Evolutionary conservation across 805 yeast species (phyloP).

Genomic region (Metschnikowia proteae): DNA sequence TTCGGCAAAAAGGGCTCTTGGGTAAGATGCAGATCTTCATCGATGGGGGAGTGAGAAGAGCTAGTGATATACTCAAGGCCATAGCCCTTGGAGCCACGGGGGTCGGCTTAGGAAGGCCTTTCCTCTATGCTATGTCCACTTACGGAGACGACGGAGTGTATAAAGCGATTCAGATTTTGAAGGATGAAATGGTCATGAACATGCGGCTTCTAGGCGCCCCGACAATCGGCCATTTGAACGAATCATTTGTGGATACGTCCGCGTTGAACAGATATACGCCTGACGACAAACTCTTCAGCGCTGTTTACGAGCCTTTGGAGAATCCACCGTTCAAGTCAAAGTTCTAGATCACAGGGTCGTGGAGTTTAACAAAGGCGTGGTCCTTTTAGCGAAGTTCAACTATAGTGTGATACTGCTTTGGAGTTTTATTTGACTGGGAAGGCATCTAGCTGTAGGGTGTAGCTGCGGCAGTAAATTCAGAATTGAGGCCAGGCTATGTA

Average conservation of each 20-base stretch:
- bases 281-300: conserved; percentile 50
- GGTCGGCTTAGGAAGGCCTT: conserved; percentile 73
- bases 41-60: conserved; percentile 78
- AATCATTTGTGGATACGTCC: conserved; percentile 54
- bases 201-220: conserved; percentile 66
- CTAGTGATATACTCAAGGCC: conserved; percentile 74
- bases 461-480: too few relatives aligned
- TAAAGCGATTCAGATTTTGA: conserved; percentile 58
- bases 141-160: conserved; percentile 74
- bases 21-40: conserved; percentile 58
- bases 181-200: conserved; percentile 58
- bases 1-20: conserved; percentile 39
- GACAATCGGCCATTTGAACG: conserved; percentile 45
- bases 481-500: too few relatives aligned
- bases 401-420: background rate
- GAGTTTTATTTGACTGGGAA: too few relatives aligned
- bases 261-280: conserved; percentile 45
- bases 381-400: too few relatives aligned
- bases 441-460: too few relatives aligned
- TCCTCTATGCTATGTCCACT: conserved; percentile 72
- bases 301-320: conserved; percentile 55
- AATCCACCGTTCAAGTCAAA: conserved; percentile 46
- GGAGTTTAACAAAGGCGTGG: too few relatives aligned
- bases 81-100: conserved; percentile 74
- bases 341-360: conserved; percentile 1